Evolutionary conservation across 495 filamentous ascomycete genomes (phyloP), one percentile per base, ranked within the genome.

Genomic region (Achaetomiella virescens): DNA sequence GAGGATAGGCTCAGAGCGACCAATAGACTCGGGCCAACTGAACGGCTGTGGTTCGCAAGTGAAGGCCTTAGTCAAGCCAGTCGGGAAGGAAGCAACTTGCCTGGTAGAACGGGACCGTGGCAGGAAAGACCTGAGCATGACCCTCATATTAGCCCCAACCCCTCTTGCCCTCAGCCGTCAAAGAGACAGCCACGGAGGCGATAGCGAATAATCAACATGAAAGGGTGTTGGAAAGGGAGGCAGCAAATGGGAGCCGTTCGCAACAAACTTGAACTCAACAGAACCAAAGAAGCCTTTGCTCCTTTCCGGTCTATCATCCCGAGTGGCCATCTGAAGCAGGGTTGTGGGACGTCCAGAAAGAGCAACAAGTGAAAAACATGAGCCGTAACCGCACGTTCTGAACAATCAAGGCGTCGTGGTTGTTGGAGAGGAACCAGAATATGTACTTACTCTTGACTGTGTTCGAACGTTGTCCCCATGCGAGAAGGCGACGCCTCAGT

Each of bases 381-480:
- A n/a, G n/a, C n/a, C n/a, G n/a, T n/a, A n/a, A n/a, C n/a, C n/a
- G n/a, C n/a, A n/a, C n/a, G n/a, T n/a, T n/a, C n/a, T n/a, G n/a
- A 6, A 38, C 6, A 12, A 3, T 38, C 11, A n/a, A 14, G 14
- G 5, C 5, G 36, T 38, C 14, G 15, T 25, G 8, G 40, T 11
- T 25, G 36, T 4, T 10, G 10, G 7, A 20, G 12, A 38, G 9
- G 40, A 36, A 17, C 25, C 8, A 33, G 12, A 14, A 1, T 6
- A 8, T 43, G 11, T 1, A 56, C 54, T 56, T 33, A 56, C 54
- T 49, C 54, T 9, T 49, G 44, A 24, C 15, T n/a, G 14, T 41
- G 54, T 25, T 56, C 54, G 35, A 43, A 18, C 10, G 42, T 49
- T n/a, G 54, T 12, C 4, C 35, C 45, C 2, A 43, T 42, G 20